Evolutionary conservation across 2,329 filamentous ascomycete species (phyloP).

Genomic region (Diplodia intermedia): DNA sequence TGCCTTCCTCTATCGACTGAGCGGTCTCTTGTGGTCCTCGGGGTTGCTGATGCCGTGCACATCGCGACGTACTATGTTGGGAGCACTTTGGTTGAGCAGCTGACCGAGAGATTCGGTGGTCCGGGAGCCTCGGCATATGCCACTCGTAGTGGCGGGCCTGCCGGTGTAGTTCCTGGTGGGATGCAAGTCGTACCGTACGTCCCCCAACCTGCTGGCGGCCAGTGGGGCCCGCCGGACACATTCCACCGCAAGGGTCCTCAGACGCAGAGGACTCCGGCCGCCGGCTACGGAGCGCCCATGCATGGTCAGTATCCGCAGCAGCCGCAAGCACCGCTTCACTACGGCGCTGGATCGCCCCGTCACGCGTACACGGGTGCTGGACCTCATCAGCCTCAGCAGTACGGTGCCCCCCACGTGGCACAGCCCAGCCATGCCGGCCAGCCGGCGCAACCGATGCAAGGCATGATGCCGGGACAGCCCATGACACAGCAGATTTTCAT

Average conservation of each 20-base stretch:
- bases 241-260: conserved; percentile 63
- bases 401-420: conserved; percentile 62
- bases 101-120: conserved; percentile 95
- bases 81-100: conserved; percentile 95
- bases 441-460: conserved; percentile 76
- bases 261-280: conserved; percentile 72
- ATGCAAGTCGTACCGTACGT: conserved; percentile 99
- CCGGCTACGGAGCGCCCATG: conserved; percentile 72
- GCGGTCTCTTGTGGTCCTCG: conserved; percentile 96
- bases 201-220: conserved; percentile 89
- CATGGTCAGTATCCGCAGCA: conserved; percentile 67
- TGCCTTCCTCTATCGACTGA: conserved; percentile 95
- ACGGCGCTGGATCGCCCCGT: conserved; percentile 74
- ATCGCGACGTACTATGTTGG: conserved; percentile 99
- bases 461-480: conserved; percentile 74
- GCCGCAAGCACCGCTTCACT: conserved; percentile 74
- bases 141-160: conserved; percentile 89
- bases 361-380: conserved; percentile 78
- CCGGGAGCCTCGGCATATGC: conserved; percentile 98
- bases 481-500: conserved; percentile 99
- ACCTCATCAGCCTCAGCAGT: conserved; percentile 76
- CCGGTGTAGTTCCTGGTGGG: conserved; percentile 91
- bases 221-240: conserved; percentile 83
- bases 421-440: conserved; percentile 69
- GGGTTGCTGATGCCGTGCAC: conserved; percentile 96